A percentile compares a stretch with the other conserved stretches of the same genome.
These are phyloP conservation scores for Plasmodium adleri DNA, from an alignment of 169 alveolate species.

Conservation along the genomic window DNA sequence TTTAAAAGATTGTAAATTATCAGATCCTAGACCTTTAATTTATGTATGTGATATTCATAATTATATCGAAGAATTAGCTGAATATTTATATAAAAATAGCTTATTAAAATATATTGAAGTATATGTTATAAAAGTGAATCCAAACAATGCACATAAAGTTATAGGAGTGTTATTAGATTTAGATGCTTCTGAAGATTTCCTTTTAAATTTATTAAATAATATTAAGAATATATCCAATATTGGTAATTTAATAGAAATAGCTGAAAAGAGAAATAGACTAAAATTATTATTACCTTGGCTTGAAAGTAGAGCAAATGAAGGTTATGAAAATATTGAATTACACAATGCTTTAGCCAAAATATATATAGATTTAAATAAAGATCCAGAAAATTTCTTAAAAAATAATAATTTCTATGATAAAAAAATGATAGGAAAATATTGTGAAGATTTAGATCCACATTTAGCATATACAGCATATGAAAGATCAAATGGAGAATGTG, in stretches of 20 bases:
- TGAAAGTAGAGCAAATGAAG: constrained; percentile 98
- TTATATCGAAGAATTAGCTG: constrained; percentile 97
- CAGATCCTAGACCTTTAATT: constrained; percentile 98
- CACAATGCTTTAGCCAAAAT: constrained; percentile 99
- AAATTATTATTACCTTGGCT: constrained; percentile 97
- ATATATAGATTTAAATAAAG: constrained; percentile 96
- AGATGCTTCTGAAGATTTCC: constrained; percentile 98
- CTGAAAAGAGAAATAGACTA: constrained; percentile 97
- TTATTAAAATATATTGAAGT: constrained; percentile 97
- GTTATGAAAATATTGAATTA: constrained; percentile 89
- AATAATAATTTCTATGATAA: constrained; percentile 97
- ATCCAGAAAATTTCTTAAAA: constrained; percentile 96
- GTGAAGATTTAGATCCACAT: constrained; percentile 99
- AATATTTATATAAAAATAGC: constrained; percentile 96
- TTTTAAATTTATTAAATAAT: constrained; percentile 92
- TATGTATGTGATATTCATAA: constrained; percentile 99
- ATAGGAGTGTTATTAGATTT: constrained; percentile 98
- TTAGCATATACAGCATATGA: constrained; percentile 98
- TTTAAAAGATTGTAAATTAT: constrained; percentile 95
- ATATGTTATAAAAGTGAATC: constrained; percentile 96
- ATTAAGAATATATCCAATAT: constrained; percentile 96
- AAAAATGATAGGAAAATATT: constrained; percentile 97
- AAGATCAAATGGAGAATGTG: constrained; percentile 98
- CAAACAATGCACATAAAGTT: constrained; percentile 97
- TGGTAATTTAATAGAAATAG: constrained; percentile 97